Evolutionary conservation across 768 basidiomycete genomes (phyloP).

Genomic region (Lanmaoa pseudosensibilis): DNA sequence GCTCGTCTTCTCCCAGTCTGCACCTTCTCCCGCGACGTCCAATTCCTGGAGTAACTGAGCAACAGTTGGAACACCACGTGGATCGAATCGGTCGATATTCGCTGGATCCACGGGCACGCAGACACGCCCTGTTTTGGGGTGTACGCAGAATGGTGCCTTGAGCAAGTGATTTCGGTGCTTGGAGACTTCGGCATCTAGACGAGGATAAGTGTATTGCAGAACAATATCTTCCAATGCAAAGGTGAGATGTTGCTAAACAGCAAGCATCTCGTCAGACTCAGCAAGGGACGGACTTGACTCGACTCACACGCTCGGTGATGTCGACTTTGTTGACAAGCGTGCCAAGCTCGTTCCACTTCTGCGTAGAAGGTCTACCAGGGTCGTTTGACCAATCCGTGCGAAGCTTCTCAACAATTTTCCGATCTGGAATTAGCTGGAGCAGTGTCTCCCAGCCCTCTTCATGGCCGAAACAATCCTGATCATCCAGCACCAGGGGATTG

Average conservation of each 20-base stretch:
- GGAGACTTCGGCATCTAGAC: constrained; percentile 95
- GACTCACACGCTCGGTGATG: constrained; percentile 31
- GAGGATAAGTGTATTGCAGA: constrained; percentile 92
- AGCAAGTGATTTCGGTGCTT: constrained; percentile 97
- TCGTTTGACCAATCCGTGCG: constrained; percentile 58
- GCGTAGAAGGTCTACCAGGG: constrained; percentile 53
- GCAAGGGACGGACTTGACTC: not conserved
- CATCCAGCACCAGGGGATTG: constrained; percentile 62
- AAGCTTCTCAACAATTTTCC: constrained; percentile 46
- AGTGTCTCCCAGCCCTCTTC: constrained; percentile 74
- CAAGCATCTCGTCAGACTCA: not conserved
- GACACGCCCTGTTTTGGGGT: constrained; percentile 93
- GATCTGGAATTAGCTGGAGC: constrained; percentile 72
- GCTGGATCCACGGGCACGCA: constrained; percentile 90
- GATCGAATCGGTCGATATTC: constrained; percentile 78
- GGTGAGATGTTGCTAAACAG: constrained; percentile 25
- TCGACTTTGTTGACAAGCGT: constrained; percentile 32
- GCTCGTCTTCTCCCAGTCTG: constrained; percentile 88
- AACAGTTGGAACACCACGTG: constrained; percentile 83
- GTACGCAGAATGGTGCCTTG: constrained; percentile 96
- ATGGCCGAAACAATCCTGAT: constrained; percentile 81
- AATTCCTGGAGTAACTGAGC: constrained; percentile 80
- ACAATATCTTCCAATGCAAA: constrained; percentile 83
- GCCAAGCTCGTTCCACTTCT: constrained; percentile 76
- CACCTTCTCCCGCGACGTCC: constrained; percentile 51